These are phyloP conservation scores for Sporothrix curviconia DNA, from an alignment of 2,329 filamentous ascomycete species.

Conservation along the genomic window DNA sequence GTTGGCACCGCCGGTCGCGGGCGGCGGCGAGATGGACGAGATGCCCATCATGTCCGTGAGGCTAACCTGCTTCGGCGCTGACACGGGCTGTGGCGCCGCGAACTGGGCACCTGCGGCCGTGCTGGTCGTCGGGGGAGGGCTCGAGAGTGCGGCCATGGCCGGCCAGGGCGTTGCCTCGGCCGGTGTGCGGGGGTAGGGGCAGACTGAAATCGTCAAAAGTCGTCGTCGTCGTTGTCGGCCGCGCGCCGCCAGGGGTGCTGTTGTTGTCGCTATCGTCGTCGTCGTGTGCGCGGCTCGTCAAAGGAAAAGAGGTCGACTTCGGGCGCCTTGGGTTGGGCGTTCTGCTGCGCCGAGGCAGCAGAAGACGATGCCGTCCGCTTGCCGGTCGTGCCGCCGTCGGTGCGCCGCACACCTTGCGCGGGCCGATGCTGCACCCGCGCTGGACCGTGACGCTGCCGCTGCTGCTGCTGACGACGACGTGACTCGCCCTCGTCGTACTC, in stretches of 20 bases:
- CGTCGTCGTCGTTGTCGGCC: conserved; percentile 67
- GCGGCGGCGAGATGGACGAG: conserved; percentile 71
- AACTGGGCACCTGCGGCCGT: conserved; percentile 60
- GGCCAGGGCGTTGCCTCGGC: conserved; percentile 25
- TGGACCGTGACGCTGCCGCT: too few species aligned
- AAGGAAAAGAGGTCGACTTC: conserved; percentile 91
- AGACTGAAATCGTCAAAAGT: conserved; percentile 98
- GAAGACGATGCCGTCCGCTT: conserved; percentile 39
- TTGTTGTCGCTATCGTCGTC: conserved; percentile 40
- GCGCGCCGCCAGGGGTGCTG: conserved; percentile 44
- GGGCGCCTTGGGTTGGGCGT: conserved; percentile 78
- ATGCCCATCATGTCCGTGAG: conserved; percentile 74
- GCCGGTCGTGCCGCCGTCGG: conserved; percentile 27
- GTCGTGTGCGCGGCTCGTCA: conserved; percentile 54
- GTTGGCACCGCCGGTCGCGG: conserved; percentile 52
- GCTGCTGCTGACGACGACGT: conserved; percentile 40
- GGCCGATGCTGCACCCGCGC: conserved; percentile 12
- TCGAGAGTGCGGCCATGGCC: conserved; percentile 35
- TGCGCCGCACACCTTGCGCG: conserved; percentile 34
- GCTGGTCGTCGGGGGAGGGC: conserved; percentile 43
- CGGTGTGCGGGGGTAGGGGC: conserved; percentile 53
- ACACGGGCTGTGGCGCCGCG: conserved; percentile 76
- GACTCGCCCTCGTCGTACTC: conserved; percentile 76
- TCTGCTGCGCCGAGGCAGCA: conserved; percentile 33
- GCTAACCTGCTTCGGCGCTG: conserved; percentile 72